Percentiles rank a stretch among this genome's conserved stretches.
phyloP scores from a whole-genome alignment of 148 eudicot genomes.

The Bassia scoparia region DNA sequence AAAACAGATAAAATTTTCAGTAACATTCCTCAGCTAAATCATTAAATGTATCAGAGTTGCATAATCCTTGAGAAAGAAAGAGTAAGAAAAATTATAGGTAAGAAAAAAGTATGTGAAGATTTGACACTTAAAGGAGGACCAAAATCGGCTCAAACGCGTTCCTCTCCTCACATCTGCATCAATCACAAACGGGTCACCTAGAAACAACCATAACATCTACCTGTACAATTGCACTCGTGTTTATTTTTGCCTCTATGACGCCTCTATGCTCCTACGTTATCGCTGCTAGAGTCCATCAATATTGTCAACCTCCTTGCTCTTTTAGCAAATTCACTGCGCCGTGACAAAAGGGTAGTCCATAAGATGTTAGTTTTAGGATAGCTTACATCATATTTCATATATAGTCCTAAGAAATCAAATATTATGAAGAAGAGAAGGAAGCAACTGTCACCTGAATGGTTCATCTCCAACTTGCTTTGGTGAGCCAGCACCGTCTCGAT shows the following conservation, averaged over 20 bases:
- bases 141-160: slow-evolving; percentile 22
- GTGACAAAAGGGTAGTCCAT: not conserved
- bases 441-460: slow-evolving; percentile 54
- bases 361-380: slow-evolving; percentile 1
- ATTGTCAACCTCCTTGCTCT: slow-evolving; percentile 72
- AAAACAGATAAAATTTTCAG: not conserved
- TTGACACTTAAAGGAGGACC: slow-evolving; percentile 4
- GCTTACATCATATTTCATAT: not conserved
- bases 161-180: slow-evolving; percentile 24
- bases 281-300: slow-evolving; percentile 53
- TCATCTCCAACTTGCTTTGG: slow-evolving; percentile 62
- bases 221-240: slow-evolving; percentile 42
- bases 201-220: slow-evolving; percentile 26
- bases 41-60: slow-evolving; percentile 1
- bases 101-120: slow-evolving; percentile 12
- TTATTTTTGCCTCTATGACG: slow-evolving; percentile 21
- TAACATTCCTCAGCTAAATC: not conserved
- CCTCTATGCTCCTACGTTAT: slow-evolving; percentile 50
- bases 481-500: slow-evolving; percentile 46
- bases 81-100: not conserved
- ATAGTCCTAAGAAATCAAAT: not conserved
- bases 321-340: slow-evolving; percentile 65
- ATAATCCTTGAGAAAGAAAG: not conserved
- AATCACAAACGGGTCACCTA: slow-evolving; percentile 27
- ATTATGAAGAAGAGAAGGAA: not conserved